phyloP scores from a whole-genome alignment of 805 yeast genomes.

The Lachancea thermotolerans region DNA sequence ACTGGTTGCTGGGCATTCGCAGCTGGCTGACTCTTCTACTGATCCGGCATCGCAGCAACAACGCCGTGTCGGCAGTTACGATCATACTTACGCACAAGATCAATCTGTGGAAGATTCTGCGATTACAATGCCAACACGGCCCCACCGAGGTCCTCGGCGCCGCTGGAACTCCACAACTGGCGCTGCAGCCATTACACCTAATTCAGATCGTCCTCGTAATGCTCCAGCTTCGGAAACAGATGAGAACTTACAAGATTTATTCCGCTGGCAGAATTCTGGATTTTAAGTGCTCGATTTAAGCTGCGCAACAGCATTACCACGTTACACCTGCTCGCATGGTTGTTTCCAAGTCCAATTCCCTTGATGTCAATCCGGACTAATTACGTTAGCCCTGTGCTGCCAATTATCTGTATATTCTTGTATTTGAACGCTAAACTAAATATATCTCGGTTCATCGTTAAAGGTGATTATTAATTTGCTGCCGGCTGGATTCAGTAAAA shows the following conservation, averaged over 20 bases:
- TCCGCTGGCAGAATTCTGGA: constrained; percentile 19
- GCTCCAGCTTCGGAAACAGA: constrained; percentile 3
- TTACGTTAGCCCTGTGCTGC: too few relatives aligned
- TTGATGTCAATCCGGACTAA: too few relatives aligned
- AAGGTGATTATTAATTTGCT: neutral
- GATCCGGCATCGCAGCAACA: neutral
- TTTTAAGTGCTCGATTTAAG: neutral
- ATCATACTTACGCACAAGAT: neutral
- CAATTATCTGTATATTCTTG: too few relatives aligned
- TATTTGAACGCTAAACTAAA: too few relatives aligned
- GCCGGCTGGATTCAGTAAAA: constrained; percentile 2
- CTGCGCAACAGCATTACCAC: too few relatives aligned
- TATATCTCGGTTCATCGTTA: neutral
- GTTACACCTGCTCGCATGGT: too few relatives aligned
- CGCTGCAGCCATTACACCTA: constrained; percentile 1
- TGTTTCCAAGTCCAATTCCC: neutral
- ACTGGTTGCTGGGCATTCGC: neutral
- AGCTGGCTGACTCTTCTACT: neutral
- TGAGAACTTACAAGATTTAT: constrained; percentile 12
- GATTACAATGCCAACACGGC: constrained; percentile 3
- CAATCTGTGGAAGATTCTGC: constrained; percentile 3
- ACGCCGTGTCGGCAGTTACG: neutral
- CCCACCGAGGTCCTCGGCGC: constrained; percentile 11
- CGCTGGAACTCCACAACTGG: constrained; percentile 7
- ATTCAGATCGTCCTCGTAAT: neutral